Conservation (phyloP, 148 eudicot species). For the Rhododendron kiyosumense region DNA sequence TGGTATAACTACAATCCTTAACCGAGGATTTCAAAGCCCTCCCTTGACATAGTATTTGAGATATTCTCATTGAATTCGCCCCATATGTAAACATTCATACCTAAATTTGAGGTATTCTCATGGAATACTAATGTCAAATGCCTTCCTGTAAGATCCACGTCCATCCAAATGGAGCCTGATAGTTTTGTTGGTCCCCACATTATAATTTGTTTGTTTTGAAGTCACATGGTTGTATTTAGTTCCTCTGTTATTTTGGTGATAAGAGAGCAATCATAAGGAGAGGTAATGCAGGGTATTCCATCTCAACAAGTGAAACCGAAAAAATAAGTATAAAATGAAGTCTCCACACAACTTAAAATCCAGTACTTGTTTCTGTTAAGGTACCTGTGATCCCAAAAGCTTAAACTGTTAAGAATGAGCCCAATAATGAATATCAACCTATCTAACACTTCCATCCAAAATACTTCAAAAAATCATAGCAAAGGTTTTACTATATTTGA, state of each 20-base stretch:
- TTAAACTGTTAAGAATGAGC: no score
- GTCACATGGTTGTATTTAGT: not conserved
- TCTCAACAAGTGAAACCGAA: not conserved
- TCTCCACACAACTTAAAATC: not conserved
- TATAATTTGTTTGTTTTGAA: not conserved
- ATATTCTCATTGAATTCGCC: not conserved
- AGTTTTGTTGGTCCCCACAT: not conserved
- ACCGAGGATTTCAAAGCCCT: not conserved
- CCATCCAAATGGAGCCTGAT: not conserved
- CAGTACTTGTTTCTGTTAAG: not conserved
- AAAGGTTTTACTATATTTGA: not conserved
- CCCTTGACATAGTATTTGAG: not conserved
- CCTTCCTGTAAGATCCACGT: not conserved
- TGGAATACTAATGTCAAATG: not conserved
- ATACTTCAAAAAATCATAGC: not conserved
- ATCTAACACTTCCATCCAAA: not conserved
- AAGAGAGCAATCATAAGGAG: not conserved
- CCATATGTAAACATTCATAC: not conserved
- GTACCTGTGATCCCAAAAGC: no score
- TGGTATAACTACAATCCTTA: not conserved
- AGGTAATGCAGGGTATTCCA: not conserved
- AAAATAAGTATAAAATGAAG: not conserved
- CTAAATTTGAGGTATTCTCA: not conserved
- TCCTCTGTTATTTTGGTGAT: not conserved
- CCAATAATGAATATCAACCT: no score